Evolutionary conservation across 805 yeast species (phyloP), one percentile per base, ranked within the genome.

Genomic region (Wickerhamiella hasegawae): DNA sequence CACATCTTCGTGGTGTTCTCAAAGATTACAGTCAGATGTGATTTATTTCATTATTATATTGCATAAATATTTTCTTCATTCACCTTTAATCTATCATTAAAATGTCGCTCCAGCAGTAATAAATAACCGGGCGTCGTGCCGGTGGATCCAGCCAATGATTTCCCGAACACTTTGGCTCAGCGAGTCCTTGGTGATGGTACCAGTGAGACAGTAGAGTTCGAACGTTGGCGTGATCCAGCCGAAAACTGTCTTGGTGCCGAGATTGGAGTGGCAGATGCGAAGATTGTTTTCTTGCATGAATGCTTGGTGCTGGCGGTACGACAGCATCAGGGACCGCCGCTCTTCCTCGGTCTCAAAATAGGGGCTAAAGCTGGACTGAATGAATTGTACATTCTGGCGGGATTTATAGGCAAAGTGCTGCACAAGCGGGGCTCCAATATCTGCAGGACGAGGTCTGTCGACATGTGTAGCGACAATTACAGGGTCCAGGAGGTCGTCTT

Each of bases 1-100:
- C 93, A 2, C 99, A 90, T 58, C 79, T 90, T 92, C 77, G 84
- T 55, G 97, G 96, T 38, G 77, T 90, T 18, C 71, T 90, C 52
- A 83, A 80, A 58, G 98, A 90, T 52, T 90, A 84, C 10, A 11
- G 24, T 8, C 24, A 21, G 24, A n/a, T n/a, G n/a, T n/a, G n/a
- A n/a, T n/a, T n/a, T n/a, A n/a, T n/a, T n/a, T n/a, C n/a, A n/a
- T n/a, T n/a, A n/a, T n/a, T n/a, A n/a, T n/a, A n/a, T n/a, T n/a
- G n/a, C n/a, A n/a, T n/a, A n/a, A n/a, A n/a, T n/a, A n/a, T n/a
- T n/a, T n/a, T n/a, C n/a, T n/a, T n/a, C n/a, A n/a, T n/a, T n/a
- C n/a, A n/a, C n/a, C n/a, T n/a, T n/a, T n/a, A n/a, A n/a, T 8
- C 24, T 16, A 16, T 6, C 14, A 12, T 28, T 44, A 74, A 48